Evolutionary conservation across 257 asterid species (phyloP), one percentile per base, ranked within the genome.

Genomic region (Plantago ovata): DNA sequence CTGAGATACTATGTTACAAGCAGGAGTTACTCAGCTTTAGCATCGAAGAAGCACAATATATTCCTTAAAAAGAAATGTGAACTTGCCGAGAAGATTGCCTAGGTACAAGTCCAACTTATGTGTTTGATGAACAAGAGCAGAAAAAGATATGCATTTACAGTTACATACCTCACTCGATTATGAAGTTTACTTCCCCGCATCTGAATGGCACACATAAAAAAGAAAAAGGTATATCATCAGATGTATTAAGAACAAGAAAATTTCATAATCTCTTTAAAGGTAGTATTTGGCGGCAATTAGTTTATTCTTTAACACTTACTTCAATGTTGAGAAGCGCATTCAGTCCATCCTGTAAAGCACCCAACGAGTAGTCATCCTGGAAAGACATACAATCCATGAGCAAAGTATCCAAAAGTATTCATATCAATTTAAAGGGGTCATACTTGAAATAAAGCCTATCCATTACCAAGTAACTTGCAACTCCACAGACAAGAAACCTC

Each of bases 141-240:
- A 15, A 57, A 20, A 38, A 36, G 48, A 8, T 15, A 22, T 55
- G 53, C 62, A 61, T 22, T 44, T 28, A 32, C 15, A 13, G 23
- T 38, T 10, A 44, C 81, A 46, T 78, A 93, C 98, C 98, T 93
- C 61, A 75, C 97, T 51, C 99, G 84, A 78, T 81, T 93, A 68
- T 89, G 99, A 62, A 93, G 94, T 82, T 84, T 93, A 79, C 97
- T 76, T 64, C 95, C 95, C 40, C 99, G 84, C 83, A 89, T 74
- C 99, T 93, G 87, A 69, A 75, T 67, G 66, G 46, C 53, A 63
- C 32, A 49, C 60, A 52, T 18, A 53, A 33, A 62, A 39, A 52
- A 65, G 21, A 48, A 56, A 52, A 60, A 47, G 55, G 28, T 68
- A 42, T 36, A 58, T 52, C 58, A 59, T 42, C 42, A 54, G 47